Evolutionary conservation across 140 eudicot genomes (phyloP), one percentile per base, ranked within the genome.

Genomic region (Flaveria floridana): DNA sequence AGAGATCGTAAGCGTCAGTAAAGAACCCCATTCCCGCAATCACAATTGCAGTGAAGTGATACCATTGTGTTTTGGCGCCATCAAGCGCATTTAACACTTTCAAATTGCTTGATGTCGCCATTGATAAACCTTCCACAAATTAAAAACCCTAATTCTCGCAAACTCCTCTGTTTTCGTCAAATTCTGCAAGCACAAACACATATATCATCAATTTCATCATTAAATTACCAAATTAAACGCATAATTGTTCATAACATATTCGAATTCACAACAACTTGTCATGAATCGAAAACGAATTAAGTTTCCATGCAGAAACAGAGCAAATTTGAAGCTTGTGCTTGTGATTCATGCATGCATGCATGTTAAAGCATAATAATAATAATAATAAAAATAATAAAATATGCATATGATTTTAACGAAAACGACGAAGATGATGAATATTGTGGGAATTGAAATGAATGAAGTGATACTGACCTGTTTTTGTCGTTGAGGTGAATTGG

Each of bases 1-100:
- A 90, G 15, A 90, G 85, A 77, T 90, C 97, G 42, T 90, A 90
- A 4, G 97, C 96, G 58, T 91, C 97, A 0, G 97, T 91, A 78
- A 91, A 91, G 76, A 91, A 91, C 0, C 97, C 97, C 97, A 91
- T 91, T 7, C 97, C 97, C 2, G 97, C 92, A 28, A 91, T 69
- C 20, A 91, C 79, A 12, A 91, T 88, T 3, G 97, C 96, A 9
- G 97, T 91, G 81, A 91, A 91, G 51, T 91, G 97, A 71, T 91
- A 91, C 97, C 95, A 91, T 63, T 91, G 95, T 11, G 97, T 91
- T 71, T 91, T 91, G 12, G 97, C 97, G n/a, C 80, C 87, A 64
- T 91, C 97, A 3, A 91, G 85, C 0, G 96, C 91, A n/a, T 68
- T 88, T 1, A 91, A 76, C 41, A 91, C 97, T 51, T 91, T 78